Evolutionary conservation across 1,284 basidiomycete genomes (phyloP).

Genomic region (Austropuccinia psidii): DNA sequence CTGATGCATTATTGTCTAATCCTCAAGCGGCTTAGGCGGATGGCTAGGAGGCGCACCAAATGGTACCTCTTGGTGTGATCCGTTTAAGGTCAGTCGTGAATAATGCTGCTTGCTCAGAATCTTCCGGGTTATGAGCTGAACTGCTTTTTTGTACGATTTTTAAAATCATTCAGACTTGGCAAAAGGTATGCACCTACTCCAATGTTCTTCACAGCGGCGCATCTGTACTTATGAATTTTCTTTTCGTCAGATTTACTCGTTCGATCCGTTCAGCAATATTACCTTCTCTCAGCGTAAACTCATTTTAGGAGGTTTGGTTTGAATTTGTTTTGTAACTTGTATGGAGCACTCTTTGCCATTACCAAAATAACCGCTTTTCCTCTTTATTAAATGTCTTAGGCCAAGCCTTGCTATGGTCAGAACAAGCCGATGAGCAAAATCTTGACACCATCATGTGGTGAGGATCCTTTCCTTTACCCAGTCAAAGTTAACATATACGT

Average conservation of each 20-base stretch:
- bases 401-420: slow-evolving; percentile 66
- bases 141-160: too few species aligned
- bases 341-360: too few species aligned
- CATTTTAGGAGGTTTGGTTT: slow-evolving; percentile 11
- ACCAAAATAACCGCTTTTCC: too few species aligned
- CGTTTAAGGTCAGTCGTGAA: slow-evolving; percentile 56
- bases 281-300: slow-evolving; percentile 44
- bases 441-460: slow-evolving; percentile 64
- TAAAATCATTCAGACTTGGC: slow-evolving; percentile 57
- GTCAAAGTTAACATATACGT: neutral
- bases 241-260: slow-evolving; percentile 56
- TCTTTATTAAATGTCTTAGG: too few species aligned
- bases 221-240: slow-evolving; percentile 23
- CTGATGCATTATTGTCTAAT: too few species aligned
- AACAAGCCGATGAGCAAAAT: slow-evolving; percentile 64
- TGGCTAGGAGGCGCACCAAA: slow-evolving; percentile 62
- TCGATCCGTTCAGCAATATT: slow-evolving; percentile 61
- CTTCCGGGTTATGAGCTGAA: too few species aligned
- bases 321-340: too few species aligned
- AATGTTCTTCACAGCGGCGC: neutral
- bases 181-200: slow-evolving; percentile 52
- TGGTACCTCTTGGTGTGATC: slow-evolving; percentile 61
- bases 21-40: slow-evolving; percentile 70
- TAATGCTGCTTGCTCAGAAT: too few species aligned
- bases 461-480: neutral